Conservation (phyloP, 2,329 filamentous ascomycete genomes). For the Bipolaris gigantea region DNA sequence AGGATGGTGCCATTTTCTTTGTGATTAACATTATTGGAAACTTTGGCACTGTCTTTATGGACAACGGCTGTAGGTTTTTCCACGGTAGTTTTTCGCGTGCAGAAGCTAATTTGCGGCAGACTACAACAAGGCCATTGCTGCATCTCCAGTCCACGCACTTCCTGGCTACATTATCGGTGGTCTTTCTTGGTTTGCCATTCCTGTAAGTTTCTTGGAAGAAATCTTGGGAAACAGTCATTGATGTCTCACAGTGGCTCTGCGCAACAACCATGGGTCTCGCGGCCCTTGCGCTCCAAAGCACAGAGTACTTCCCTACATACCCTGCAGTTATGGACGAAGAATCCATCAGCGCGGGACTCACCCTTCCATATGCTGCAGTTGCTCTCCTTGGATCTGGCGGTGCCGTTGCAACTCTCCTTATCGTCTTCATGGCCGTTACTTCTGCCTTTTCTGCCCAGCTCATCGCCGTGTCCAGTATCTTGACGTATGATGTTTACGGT, state of each 20-base stretch:
- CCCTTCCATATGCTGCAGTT: conserved; percentile 36
- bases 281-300: conserved; percentile 48
- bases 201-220: conserved; percentile 19
- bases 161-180: conserved; percentile 61
- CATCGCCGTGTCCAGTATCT: conserved; percentile 76
- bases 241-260: conserved; percentile 42
- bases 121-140: conserved; percentile 91
- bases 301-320: conserved; percentile 49
- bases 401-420: conserved; percentile 39
- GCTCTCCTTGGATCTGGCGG: conserved; percentile 39
- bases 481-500: conserved; percentile 85
- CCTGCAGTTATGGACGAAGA: conserved; percentile 35
- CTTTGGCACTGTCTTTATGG: conserved; percentile 80
- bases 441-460: conserved; percentile 50
- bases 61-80: conserved; percentile 65
- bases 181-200: conserved; percentile 53
- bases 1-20: conserved; percentile 83
- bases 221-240: neutral
- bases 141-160: conserved; percentile 79
- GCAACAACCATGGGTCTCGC: conserved; percentile 52
- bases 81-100: neutral
- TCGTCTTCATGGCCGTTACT: conserved; percentile 55
- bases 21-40: conserved; percentile 87
- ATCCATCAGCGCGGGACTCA: conserved; percentile 34
- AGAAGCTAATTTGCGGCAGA: conserved; percentile 15